Base-by-base conservation (phyloP, 805 yeast species). In the Jamesozyma rosinii region DNA sequence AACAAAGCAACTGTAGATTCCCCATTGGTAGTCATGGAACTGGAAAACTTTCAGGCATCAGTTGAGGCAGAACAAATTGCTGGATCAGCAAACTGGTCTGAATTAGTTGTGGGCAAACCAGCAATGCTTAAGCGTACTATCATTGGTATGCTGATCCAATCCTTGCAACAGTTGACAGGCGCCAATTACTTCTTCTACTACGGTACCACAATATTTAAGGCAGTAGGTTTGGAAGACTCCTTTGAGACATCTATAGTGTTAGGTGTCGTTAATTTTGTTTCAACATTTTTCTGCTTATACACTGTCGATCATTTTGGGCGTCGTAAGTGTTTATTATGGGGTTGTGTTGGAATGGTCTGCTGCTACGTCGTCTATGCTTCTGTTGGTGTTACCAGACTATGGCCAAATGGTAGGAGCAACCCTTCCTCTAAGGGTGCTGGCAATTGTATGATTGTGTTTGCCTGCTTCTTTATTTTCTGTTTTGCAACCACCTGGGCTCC, bases 401-500 rank as follows among this genome's bases (percentile, higher is more conserved):
- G 68, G 47, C 65, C 70, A 33, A 37, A 65, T 47, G 83, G 71
- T 1, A 29, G 19, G 36, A 36, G 43, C 22, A 47, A 53, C 5
- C 48, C 49, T n/a, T 41, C 58, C 11, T 65, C 74, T 29, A 69
- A 69, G 50, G 70, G 79, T 46, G 76, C 81, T 37, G 87, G 87
- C 66, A 65, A 77, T 59, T 81, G 77, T 45, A 78, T 81, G 86
- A 79, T 81, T 62, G 76, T 77, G 65, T 72, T 82, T 52, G 73
- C 87, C 19, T 79, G 86, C 69, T 68, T 82, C 58, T 82, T 70
- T 69, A 78, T 82, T 47, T 80, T 80, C 74, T 79, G 73, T 70
- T 82, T 81, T 56, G 88, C 88, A 29, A 74, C 81, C 39, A 77
- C 86, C 20, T 82, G 88, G 88, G 88, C 86, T 50, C 84, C 86